Base-by-base conservation (phyloP, 2,329 filamentous ascomycete genomes). In the Fonsecaea monophora region DNA sequence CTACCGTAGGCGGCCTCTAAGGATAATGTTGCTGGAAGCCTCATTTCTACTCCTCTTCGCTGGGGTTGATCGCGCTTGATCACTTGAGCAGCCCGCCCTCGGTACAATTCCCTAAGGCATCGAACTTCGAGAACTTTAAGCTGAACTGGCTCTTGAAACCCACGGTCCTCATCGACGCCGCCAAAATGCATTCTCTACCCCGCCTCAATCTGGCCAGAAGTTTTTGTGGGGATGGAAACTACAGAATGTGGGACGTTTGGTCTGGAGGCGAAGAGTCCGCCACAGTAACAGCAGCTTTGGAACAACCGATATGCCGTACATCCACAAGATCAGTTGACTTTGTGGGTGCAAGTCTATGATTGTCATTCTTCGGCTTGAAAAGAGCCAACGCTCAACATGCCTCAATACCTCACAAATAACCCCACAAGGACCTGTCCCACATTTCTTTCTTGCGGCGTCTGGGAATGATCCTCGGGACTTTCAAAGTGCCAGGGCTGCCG, bases 391-490 rank as follows among this genome's bases (percentile, higher is more conserved):
- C 8, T 5, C 45, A 25, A 10, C 45, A 50, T 32, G 30, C 30
- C 30, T 32, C 30, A 32, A 9, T 9, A n/a, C 21, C 45, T 50
- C 45, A 18, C 8, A 18, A 50, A 50, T 30, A 21, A 50, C 57
- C 57, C 57, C 40, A 42, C 25, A 37, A 30, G 25, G 25, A 50
- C 13, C 18, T n/a, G 57, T 60, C 57, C 57, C 57, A 60, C 57
- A 53, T 37, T 50, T n/a, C 10, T 25, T 13, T 6, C 25, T 8
- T 38, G 9, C 57, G 15, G 18, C 25, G 5, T 10, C 45, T 50
- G 45, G 45, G 4, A 21, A 9, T 32, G 9, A 50, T 13, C 21
- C 15, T 50, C 45, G 15, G 45, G 3, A 18, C 25, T 50, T 30
- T 4, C 13, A 45, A 12, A 10, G 9, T 48, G 6, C 7, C 40